phyloP scores from a whole-genome alignment of 2,329 filamentous ascomycete genomes.

The Lanzia echinophila region DNA sequence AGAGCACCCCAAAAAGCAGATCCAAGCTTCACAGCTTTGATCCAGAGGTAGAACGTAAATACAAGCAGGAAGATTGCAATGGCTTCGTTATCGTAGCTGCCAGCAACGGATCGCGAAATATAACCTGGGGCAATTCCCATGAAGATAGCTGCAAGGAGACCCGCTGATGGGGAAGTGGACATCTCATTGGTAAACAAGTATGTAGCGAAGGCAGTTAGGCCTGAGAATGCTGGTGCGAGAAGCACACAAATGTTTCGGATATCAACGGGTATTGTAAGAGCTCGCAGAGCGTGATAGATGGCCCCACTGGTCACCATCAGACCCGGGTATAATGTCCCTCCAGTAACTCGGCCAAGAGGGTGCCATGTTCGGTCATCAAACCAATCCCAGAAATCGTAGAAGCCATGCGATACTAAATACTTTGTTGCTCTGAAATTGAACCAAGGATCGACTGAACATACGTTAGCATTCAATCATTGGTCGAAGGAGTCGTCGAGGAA shows the following conservation, averaged over 20 bases:
- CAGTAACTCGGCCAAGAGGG: conserved; percentile 93
- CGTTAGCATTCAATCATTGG: conserved; percentile 25
- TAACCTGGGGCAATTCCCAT: conserved; percentile 98
- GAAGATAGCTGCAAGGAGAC: conserved; percentile 86
- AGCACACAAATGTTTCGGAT: conserved; percentile 98
- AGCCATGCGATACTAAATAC: conserved; percentile 93
- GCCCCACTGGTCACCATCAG: conserved; percentile 97
- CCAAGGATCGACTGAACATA: conserved; percentile 83
- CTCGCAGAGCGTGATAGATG: conserved; percentile 90
- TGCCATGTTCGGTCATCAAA: conserved; percentile 99
- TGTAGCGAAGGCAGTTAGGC: conserved; percentile 83
- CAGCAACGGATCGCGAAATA: conserved; percentile 94
- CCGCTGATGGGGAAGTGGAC: conserved; percentile 89
- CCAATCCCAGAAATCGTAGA: conserved; percentile 99
- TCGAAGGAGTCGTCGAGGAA: conserved; percentile 19
- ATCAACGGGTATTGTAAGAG: conserved; percentile 86
- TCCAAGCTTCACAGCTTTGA: conserved; percentile 94
- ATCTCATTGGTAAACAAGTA: conserved; percentile 97
- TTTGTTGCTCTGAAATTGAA: conserved; percentile 99
- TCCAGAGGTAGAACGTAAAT: conserved; percentile 98
- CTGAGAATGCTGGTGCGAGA: conserved; percentile 89
- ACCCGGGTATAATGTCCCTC: conserved; percentile 96
- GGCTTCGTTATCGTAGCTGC: conserved; percentile 98
- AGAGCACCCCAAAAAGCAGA: conserved; percentile 95
- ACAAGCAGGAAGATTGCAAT: conserved; percentile 98